Evolutionary conservation across 2,329 filamentous ascomycete species (phyloP).

Genomic region (Nannizziopsis barbatae): DNA sequence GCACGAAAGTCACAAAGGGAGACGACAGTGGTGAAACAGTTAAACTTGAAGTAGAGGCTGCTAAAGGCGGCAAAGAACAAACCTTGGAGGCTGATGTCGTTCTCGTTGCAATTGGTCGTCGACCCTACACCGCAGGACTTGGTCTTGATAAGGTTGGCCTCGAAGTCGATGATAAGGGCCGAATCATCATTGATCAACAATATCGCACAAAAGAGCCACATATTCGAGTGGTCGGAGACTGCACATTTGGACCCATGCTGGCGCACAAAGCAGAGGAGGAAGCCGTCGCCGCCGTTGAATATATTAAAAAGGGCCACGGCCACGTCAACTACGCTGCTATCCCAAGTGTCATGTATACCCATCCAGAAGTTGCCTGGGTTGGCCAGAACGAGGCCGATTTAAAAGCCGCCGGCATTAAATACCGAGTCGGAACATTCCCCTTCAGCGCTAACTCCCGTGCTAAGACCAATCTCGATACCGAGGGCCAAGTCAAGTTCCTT

Average conservation of each 20-base stretch:
- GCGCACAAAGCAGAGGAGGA: slow-evolving; percentile 99
- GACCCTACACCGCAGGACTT: slow-evolving; percentile 85
- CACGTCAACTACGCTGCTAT: slow-evolving; percentile 99
- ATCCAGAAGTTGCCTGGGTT: slow-evolving; percentile 97
- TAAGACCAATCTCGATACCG: slow-evolving; percentile 95
- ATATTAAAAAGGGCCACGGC: slow-evolving; percentile 93
- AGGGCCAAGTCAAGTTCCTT: slow-evolving; percentile 94
- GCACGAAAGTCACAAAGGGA: slow-evolving; percentile 85
- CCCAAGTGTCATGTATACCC: slow-evolving; percentile 98
- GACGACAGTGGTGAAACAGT: slow-evolving; percentile 68
- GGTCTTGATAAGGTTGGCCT: slow-evolving; percentile 79
- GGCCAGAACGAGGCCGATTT: slow-evolving; percentile 95
- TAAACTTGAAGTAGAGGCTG: slow-evolving; percentile 74
- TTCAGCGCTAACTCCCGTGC: slow-evolving; percentile 97
- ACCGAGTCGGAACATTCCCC: slow-evolving; percentile 87
- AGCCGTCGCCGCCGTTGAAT: slow-evolving; percentile 86
- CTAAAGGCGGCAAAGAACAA: slow-evolving; percentile 94
- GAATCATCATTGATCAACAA: slow-evolving; percentile 93
- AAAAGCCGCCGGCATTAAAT: slow-evolving; percentile 79
- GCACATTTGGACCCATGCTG: slow-evolving; percentile 96
- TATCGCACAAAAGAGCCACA: slow-evolving; percentile 97
- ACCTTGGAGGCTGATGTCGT: slow-evolving; percentile 88
- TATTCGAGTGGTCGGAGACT: slow-evolving; percentile 92
- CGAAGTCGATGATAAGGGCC: slow-evolving; percentile 83
- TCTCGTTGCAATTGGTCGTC: slow-evolving; percentile 89